Conservation (phyloP, 2,329 filamentous ascomycete species). For the Penicillium sp. region DNA sequence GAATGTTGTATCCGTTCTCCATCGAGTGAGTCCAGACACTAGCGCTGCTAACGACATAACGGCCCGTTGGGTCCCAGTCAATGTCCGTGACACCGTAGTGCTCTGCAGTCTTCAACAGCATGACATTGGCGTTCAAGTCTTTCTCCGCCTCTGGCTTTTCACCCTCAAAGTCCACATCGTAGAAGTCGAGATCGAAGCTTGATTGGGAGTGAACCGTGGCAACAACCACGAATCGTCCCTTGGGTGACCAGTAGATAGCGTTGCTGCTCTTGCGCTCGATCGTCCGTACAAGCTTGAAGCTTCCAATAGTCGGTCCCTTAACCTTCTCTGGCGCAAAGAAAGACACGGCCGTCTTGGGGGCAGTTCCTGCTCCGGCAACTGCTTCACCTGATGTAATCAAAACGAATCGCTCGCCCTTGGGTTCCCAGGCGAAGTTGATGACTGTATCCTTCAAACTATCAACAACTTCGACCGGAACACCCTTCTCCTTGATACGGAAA, state of each 20-base stretch:
- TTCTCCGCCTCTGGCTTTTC: constrained; percentile 92
- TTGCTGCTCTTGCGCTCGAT: constrained; percentile 99
- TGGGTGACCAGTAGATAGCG: constrained; percentile 97
- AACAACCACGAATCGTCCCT: constrained; percentile 89
- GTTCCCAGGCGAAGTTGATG: constrained; percentile 99
- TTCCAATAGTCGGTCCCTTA: constrained; percentile 76
- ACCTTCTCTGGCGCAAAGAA: constrained; percentile 97
- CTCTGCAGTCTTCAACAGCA: constrained; percentile 88
- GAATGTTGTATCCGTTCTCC: constrained; percentile 98
- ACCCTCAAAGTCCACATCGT: constrained; percentile 95
- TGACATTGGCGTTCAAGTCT: constrained; percentile 88
- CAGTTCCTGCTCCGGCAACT: constrained; percentile 70
- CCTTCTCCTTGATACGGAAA: constrained; percentile 96
- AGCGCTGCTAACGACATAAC: constrained; percentile 89
- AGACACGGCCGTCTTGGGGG: constrained; percentile 87
- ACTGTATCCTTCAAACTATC: constrained; percentile 98
- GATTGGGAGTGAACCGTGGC: constrained; percentile 90
- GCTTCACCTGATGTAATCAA: constrained; percentile 93
- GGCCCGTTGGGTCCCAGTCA: constrained; percentile 95
- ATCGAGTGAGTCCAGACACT: constrained; percentile 98
- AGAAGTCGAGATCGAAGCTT: constrained; percentile 95
- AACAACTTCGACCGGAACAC: constrained; percentile 95
- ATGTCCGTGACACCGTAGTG: constrained; percentile 98
- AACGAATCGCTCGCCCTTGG: constrained; percentile 94
- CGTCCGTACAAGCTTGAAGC: constrained; percentile 94